Evolutionary conservation across 148 eudicot species (phyloP), one percentile per base, ranked within the genome.

Genomic region (Cornus florida): DNA sequence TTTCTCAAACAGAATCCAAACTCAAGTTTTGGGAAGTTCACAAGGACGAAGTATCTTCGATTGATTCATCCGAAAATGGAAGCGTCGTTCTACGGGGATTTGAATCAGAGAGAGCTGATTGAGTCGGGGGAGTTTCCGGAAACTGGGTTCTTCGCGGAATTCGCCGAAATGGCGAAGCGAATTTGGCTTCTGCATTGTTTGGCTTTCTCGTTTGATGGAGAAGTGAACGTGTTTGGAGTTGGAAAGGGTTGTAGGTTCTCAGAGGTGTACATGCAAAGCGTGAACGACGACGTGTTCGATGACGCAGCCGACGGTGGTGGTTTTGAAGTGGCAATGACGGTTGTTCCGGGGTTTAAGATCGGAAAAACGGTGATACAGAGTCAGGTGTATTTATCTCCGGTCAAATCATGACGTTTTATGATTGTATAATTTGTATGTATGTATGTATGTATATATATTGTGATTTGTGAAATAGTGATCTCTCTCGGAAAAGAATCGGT

Each of bases 31-130:
- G 92, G 85, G 78, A 88, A 86, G 68, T 93, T 92, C 28, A 78
- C 88, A 16, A 84, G 89, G 48, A 76, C 76, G 6, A 95, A 92
- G 83, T 95, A 95, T 78, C 83, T 95, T 2, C 86, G 88, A 8
- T 32, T 93, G 71, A 86, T 93, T 35, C 97, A 95, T 79, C 99
- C 97, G 4, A 93, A 93, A 60, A 95, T 95, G 99, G 99, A 95
- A 83, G 88, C 90, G 38, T 93, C 97, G 0, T 89, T 95, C 56
- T 90, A 87, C 10, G 97, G 99, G 64, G 92, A 88, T 68, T 83
- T 95, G 81, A 92, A 88, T 72, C 97, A 92, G 81, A 84, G 99
- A 53, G 92, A 93, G 68, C 72, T 85, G 38, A 81, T 95, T 2
- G 89, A 84, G 33, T 85, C 96, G 35, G 94, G 92, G 43, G 91